These are phyloP conservation scores for Kazachstania taianensis DNA, from an alignment of 805 yeast genomes.

Conservation along the genomic window DNA sequence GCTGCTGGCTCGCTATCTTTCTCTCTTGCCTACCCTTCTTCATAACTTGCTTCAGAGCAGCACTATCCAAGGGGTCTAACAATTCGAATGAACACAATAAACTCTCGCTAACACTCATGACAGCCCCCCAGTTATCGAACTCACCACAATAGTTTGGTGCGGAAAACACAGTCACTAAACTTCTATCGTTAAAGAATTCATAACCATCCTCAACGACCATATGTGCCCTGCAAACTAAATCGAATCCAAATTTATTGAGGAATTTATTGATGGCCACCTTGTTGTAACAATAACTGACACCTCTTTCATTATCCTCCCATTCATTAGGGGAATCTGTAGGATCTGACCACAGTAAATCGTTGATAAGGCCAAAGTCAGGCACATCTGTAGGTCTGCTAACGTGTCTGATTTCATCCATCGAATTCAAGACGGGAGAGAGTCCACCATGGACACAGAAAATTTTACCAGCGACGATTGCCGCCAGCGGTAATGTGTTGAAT, in stretches of 20 bases:
- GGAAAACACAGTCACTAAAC: constrained; percentile 66
- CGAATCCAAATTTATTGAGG: constrained; percentile 56
- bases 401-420: constrained; percentile 56
- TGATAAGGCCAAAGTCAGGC: constrained; percentile 68
- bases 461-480: constrained; percentile 91
- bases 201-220: constrained; percentile 89
- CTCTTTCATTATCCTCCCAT: constrained; percentile 79
- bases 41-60: constrained; percentile 91
- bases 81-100: constrained; percentile 86
- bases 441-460: constrained; percentile 89
- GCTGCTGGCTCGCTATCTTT: constrained; percentile 42
- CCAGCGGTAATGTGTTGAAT: constrained; percentile 88
- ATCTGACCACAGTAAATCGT: constrained; percentile 77
- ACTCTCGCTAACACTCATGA: constrained; percentile 92
- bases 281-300: constrained; percentile 72
- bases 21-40: constrained; percentile 86
- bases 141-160: constrained; percentile 63
- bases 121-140: constrained; percentile 89
- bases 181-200: constrained; percentile 66
- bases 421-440: constrained; percentile 57
- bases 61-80: constrained; percentile 85
- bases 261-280: constrained; percentile 64
- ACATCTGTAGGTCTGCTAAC: constrained; percentile 76
- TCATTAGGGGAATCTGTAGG: constrained; percentile 50
- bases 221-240: constrained; percentile 71